Conservation (phyloP, 345 rosid species). For the Cardamine occulta region DNA sequence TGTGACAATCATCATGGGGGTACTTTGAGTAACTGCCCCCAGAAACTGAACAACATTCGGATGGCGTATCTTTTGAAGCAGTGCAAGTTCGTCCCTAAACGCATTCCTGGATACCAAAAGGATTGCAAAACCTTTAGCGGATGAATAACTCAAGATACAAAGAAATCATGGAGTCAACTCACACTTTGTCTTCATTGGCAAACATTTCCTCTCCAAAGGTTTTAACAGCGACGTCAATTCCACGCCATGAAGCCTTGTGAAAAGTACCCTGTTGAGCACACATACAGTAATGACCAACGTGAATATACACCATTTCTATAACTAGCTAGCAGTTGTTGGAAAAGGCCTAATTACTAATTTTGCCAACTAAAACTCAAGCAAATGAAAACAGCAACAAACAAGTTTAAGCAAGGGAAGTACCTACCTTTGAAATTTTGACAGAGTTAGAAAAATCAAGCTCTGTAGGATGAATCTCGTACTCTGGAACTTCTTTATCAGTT, state of each 20-base stretch:
- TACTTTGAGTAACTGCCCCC: conserved; percentile 89
- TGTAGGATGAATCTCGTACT: conserved; percentile 70
- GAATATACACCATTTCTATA: conserved; percentile 13
- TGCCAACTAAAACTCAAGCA: neutral
- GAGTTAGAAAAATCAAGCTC: conserved; percentile 85
- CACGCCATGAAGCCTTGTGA: conserved; percentile 82
- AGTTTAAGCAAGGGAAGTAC: neutral
- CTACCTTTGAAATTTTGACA: conserved; percentile 74
- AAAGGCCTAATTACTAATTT: neutral
- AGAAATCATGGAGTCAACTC: conserved; percentile 44
- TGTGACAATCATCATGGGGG: conserved; percentile 88
- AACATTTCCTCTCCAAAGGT: conserved; percentile 76
- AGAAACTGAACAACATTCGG: conserved; percentile 89
- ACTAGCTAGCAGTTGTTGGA: neutral
- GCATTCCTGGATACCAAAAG: conserved; percentile 58
- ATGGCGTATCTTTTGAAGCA: conserved; percentile 85
- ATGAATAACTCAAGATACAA: neutral
- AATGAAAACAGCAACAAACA: conserved; percentile 15
- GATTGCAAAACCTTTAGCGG: conserved; percentile 15
- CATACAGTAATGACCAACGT: neutral
- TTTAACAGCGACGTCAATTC: conserved; percentile 83
- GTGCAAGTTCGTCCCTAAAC: conserved; percentile 79
- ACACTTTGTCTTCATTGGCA: conserved; percentile 76
- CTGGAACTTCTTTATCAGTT: conserved; percentile 75
- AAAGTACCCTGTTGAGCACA: conserved; percentile 67